phyloP scores from a whole-genome alignment of 768 basidiomycete species.

The Leccinum arenicola region DNA sequence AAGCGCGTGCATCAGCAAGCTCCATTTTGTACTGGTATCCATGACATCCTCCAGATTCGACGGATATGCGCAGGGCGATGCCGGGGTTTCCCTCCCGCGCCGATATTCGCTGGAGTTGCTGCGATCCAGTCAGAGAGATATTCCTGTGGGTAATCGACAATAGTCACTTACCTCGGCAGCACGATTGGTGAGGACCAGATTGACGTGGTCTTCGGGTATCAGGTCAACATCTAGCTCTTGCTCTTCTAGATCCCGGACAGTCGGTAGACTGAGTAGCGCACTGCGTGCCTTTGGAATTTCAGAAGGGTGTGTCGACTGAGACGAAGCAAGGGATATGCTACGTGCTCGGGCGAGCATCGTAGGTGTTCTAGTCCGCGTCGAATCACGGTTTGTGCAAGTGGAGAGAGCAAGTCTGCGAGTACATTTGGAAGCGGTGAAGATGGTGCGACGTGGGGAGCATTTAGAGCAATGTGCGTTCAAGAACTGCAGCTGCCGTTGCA shows the following conservation, averaged over 20 bases:
- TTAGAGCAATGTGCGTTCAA: background rate
- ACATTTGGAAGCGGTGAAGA: background rate
- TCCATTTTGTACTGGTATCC: constrained; percentile 97
- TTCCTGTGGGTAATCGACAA: background rate
- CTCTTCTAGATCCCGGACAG: constrained; percentile 49
- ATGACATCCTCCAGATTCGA: constrained; percentile 95
- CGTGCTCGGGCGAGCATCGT: background rate
- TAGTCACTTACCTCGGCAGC: constrained; percentile 52
- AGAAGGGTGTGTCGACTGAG: constrained; percentile 33
- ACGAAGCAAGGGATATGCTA: constrained; percentile 1
- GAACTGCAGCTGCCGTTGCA: background rate
- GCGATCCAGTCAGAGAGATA: background rate
- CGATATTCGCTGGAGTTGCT: constrained; percentile 77
- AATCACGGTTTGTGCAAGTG: background rate
- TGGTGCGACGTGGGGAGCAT: background rate
- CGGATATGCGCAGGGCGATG: constrained; percentile 74
- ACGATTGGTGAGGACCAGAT: constrained; percentile 62
- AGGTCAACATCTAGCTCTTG: constrained; percentile 66
- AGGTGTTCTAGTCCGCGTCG: background rate
- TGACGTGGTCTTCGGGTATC: constrained; percentile 50
- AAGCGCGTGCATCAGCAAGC: constrained; percentile 55
- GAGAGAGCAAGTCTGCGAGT: background rate
- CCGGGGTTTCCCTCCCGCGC: constrained; percentile 57
- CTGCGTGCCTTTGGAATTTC: constrained; percentile 48
- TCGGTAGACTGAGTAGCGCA: constrained; percentile 48